Evolutionary conservation across 2,329 filamentous ascomycete genomes (phyloP).

Genomic region (Cercospora sp.): DNA sequence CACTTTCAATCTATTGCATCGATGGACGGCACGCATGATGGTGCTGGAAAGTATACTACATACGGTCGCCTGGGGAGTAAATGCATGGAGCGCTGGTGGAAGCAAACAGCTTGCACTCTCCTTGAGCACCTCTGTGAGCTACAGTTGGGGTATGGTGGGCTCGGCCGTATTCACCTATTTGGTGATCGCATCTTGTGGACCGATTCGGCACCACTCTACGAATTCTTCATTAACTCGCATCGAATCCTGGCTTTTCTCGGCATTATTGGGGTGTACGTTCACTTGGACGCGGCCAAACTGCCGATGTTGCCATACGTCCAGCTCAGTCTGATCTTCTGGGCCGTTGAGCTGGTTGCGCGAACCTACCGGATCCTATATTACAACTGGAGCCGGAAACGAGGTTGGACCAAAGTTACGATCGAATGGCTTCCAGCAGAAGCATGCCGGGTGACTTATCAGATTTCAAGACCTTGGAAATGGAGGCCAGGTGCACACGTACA

Average conservation of each 20-base stretch:
- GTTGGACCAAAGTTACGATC: conserved; percentile 55
- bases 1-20: conserved; percentile 88
- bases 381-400: conserved; percentile 53
- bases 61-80: conserved; percentile 71
- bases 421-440: conserved; percentile 62
- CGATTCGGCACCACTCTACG: conserved; percentile 78
- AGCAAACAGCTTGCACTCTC: conserved; percentile 59
- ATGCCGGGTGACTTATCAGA: conserved; percentile 61
- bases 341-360: conserved; percentile 60
- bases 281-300: conserved; percentile 68
- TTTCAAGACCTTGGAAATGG: conserved; percentile 56
- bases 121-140: conserved; percentile 62
- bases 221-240: conserved; percentile 88
- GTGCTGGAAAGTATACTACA: conserved; percentile 70
- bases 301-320: conserved; percentile 74
- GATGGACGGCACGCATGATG: conserved; percentile 77
- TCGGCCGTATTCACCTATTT: conserved; percentile 70
- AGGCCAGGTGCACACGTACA: conserved; percentile 61
- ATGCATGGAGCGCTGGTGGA: conserved; percentile 61
- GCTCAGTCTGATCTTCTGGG: conserved; percentile 75
- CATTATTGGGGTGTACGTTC: conserved; percentile 74
- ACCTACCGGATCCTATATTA: conserved; percentile 54
- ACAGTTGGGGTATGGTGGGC: conserved; percentile 63
- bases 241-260: conserved; percentile 70
- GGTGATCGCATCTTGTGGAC: conserved; percentile 71